Evolutionary conservation across 805 yeast species (phyloP).

Genomic region (Cyberlindnera euphorbiae): DNA sequence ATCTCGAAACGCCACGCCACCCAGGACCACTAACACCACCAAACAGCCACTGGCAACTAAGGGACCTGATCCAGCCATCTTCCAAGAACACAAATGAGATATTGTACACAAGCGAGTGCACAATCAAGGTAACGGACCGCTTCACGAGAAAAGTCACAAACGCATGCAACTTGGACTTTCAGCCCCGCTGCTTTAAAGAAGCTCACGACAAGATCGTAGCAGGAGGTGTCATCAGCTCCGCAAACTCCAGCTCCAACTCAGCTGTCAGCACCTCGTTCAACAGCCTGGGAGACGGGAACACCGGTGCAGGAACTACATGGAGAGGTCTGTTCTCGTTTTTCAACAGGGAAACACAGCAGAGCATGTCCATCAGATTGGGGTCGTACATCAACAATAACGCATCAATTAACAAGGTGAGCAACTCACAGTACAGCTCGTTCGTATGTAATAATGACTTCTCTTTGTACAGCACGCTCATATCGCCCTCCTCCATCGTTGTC

Average conservation of each 20-base stretch:
- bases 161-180: slow-evolving; percentile 50
- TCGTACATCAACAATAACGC: slow-evolving; percentile 83
- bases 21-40: slow-evolving; percentile 1
- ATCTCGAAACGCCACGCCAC: slow-evolving; percentile 15
- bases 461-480: slow-evolving; percentile 60
- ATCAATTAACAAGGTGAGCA: slow-evolving; percentile 40
- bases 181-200: slow-evolving; percentile 68
- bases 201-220: slow-evolving; percentile 47
- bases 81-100: slow-evolving; percentile 40
- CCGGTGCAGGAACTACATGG: slow-evolving; percentile 33
- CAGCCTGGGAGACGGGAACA: slow-evolving; percentile 21
- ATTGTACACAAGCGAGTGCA: slow-evolving; percentile 54
- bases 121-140: slow-evolving; percentile 43
- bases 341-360: slow-evolving; percentile 43
- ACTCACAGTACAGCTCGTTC: slow-evolving; percentile 47
- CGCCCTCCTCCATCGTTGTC: slow-evolving; percentile 41
- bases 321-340: slow-evolving; percentile 64
- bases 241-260: slow-evolving; percentile 12
- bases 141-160: slow-evolving; percentile 29
- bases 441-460: slow-evolving; percentile 82
- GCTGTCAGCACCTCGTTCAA: slow-evolving; percentile 5
- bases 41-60: slow-evolving; percentile 67
- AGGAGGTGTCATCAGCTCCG: slow-evolving; percentile 44
- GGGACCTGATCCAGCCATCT: slow-evolving; percentile 61
- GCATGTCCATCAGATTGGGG: slow-evolving; percentile 58